Evolutionary conservation across 192 early-diverging fungal species (phyloP).

Genomic region (Kickxella alabastrina): DNA sequence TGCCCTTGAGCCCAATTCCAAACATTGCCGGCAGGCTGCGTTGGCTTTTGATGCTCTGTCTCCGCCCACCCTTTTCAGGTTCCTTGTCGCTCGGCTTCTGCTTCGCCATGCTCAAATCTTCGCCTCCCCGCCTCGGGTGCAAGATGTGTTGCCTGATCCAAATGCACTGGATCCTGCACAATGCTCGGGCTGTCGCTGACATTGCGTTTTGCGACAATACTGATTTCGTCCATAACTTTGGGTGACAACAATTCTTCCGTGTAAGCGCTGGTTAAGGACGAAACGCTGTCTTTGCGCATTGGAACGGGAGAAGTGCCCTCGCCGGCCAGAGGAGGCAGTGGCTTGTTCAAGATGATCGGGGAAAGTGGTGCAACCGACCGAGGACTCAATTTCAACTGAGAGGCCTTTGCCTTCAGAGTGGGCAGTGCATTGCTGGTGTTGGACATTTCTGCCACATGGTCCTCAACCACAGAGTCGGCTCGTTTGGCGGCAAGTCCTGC

Average conservation of each 20-base stretch:
- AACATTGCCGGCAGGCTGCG: conserved; percentile 51
- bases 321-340: conserved; percentile 19
- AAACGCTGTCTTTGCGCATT: conserved; percentile 1
- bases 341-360: conserved; percentile 26
- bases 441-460: too few relatives aligned
- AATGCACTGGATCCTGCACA: too few relatives aligned
- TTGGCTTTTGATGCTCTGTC: conserved; percentile 51
- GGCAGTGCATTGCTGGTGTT: background rate
- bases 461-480: too few relatives aligned
- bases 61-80: conserved; percentile 29
- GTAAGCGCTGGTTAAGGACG: background rate
- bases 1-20: conserved; percentile 37
- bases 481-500: too few relatives aligned
- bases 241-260: background rate
- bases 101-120: background rate
- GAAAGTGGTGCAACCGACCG: conserved; percentile 2
- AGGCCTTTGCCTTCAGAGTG: background rate
- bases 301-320: background rate
- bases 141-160: background rate
- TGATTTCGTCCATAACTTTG: background rate
- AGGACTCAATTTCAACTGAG: background rate
- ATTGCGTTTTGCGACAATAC: too few relatives aligned
- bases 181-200: too few relatives aligned
- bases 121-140: background rate
- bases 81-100: conserved; percentile 25